A percentile compares a stretch with the other conserved stretches of the same genome.
These are phyloP conservation scores for Escovopsis sp. DNA, from an alignment of 2,329 filamentous ascomycete genomes.

Conservation along the genomic window DNA sequence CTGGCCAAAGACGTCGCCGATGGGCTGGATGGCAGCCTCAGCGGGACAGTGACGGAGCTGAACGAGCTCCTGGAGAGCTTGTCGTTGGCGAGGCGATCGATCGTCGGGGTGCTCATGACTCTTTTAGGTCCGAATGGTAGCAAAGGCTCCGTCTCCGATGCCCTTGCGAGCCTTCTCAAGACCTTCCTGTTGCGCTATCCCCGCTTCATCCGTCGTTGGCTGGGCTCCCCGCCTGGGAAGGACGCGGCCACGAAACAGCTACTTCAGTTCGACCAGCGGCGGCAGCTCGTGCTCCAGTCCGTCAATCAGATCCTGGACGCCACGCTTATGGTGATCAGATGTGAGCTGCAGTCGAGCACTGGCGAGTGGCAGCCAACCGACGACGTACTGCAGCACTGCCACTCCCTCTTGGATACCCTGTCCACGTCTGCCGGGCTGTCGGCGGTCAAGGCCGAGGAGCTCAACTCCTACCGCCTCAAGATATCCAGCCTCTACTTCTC, in stretches of 20 bases:
- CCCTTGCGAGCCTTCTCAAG: slow-evolving; percentile 29
- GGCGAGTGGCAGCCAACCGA: slow-evolving; percentile 41
- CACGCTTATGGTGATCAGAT: slow-evolving; percentile 39
- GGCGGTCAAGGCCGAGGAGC: slow-evolving; percentile 15
- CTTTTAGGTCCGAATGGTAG: slow-evolving; percentile 9
- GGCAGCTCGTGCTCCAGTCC: slow-evolving; percentile 34
- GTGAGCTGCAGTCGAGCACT: slow-evolving; percentile 28
- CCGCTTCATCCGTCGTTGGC: slow-evolving; percentile 44
- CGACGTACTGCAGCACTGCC: slow-evolving; percentile 39
- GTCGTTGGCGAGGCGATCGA: slow-evolving; percentile 37
- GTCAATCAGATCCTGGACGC: slow-evolving; percentile 45
- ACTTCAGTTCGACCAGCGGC: slow-evolving; percentile 45
- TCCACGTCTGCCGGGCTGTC: slow-evolving; percentile 21
- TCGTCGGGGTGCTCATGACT: slow-evolving; percentile 30
- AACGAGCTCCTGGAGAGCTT: slow-evolving; percentile 45
- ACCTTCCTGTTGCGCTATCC: slow-evolving; percentile 42
- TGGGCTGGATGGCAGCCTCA: slow-evolving; percentile 41
- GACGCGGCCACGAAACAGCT: slow-evolving; percentile 39
- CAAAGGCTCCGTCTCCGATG: neutral
- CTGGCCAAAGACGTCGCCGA: slow-evolving; percentile 34
- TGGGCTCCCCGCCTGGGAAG: slow-evolving; percentile 39
- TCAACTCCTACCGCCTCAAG: slow-evolving; percentile 41
- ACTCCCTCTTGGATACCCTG: slow-evolving; percentile 37
- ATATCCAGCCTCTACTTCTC: slow-evolving; percentile 59
- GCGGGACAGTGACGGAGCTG: slow-evolving; percentile 42